phyloP scores from a whole-genome alignment of 805 yeast species.

The Kurtzmaniella cleridarum region DNA sequence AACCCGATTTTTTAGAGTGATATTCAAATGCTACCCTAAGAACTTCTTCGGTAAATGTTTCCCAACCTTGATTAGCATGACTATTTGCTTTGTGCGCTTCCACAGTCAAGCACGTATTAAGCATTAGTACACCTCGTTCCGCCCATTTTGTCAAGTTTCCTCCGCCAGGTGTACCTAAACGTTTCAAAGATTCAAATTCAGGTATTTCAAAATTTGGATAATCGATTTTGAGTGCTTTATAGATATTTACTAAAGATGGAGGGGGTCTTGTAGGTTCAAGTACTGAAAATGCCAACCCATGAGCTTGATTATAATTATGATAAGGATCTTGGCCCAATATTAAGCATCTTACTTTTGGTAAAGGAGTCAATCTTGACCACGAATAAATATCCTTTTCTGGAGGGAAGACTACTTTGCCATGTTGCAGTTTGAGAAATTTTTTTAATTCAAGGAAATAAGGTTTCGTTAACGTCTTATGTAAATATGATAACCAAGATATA shows the following conservation, averaged over 20 bases:
- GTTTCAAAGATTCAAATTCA: conserved; percentile 19
- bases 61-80: conserved; percentile 92
- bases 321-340: conserved; percentile 96
- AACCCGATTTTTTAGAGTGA: conserved; percentile 44
- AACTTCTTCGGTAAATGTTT: conserved; percentile 72
- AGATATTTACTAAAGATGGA: conserved; percentile 85
- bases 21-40: conserved; percentile 47
- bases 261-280: conserved; percentile 71
- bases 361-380: conserved; percentile 85
- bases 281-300: conserved; percentile 93
- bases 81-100: conserved; percentile 91
- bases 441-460: conserved; percentile 80
- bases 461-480: conserved; percentile 70
- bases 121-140: conserved; percentile 73
- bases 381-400: conserved; percentile 74
- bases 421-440: conserved; percentile 49
- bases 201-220: conserved; percentile 69
- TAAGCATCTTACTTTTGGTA: conserved; percentile 66
- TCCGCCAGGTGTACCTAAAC: conserved; percentile 32
- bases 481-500: conserved; percentile 68
- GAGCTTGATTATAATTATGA: conserved; percentile 90
- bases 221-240: conserved; percentile 59
- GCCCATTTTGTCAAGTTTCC: conserved; percentile 86
- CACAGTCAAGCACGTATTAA: conserved; percentile 87
- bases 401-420: conserved; percentile 63